Evolutionary conservation across 345 rosid genomes (phyloP), one percentile per base, ranked within the genome.

Genomic region (Ceriops decandra): DNA sequence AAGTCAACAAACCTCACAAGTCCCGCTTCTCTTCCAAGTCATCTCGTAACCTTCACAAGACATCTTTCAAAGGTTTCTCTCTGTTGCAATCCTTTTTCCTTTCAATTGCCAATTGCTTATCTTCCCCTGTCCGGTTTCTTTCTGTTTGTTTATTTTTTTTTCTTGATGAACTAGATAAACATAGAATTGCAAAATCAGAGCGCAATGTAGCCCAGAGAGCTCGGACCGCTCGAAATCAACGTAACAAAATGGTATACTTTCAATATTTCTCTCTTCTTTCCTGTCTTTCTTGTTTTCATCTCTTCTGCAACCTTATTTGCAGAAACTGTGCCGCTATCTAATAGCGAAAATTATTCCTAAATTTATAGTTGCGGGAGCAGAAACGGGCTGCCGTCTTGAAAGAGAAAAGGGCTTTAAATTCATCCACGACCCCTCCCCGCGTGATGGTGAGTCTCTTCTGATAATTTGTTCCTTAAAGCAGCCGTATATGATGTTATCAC

Each of bases 1-100:
- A 95, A 79, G 82, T 83, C 11, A 95, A 91, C 70, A 95, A 95
- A 68, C 30, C 93, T 66, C 99, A 95, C 82, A 93, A 91, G 74
- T 62, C 96, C 28, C 85, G 97, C 30, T 88, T 88, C 72, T 70
- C 92, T 26, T 79, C 96, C 71, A 95, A 90, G 72, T 87, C 99
- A 15, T 77, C 90, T 64, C 89, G 95, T 31, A 90, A 85, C 71
- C 81, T 95, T 52, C 97, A 90, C 77, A 90, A 77, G 77, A 83
- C 88, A 15, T 76, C 90, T 28, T 76, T 61, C 9, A 81, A 84
- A 86, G 96, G 97, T 91, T 42, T 16, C 7, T 17, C 22, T n/a
- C 32, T 63, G 5, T 67, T 6, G 88, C 53, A 7, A 2, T 13
- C 22, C n/a, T 30, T 58, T 4, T 66, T 24, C 28, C 24, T 5